Conservation (phyloP, 164 flowering plant genomes). For the Platanus orientalis region DNA sequence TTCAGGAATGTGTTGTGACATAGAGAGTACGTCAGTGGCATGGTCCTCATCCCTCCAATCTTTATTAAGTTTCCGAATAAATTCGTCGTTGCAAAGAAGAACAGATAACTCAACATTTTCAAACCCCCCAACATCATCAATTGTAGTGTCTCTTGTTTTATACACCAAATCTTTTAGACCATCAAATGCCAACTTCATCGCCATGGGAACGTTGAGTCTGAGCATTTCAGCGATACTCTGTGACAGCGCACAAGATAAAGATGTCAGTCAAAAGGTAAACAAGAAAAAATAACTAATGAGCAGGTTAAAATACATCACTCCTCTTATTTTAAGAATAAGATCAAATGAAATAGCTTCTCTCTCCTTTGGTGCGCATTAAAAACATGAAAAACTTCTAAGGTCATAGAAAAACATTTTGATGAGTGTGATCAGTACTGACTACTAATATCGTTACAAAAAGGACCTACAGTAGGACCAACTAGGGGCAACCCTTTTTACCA, state of each 20-base stretch:
- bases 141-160: slow-evolving; percentile 70
- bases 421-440: too few species aligned
- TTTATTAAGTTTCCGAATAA: slow-evolving; percentile 78
- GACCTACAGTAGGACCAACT: too few species aligned
- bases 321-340: neutral
- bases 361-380: neutral
- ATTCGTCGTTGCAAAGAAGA: slow-evolving; percentile 88
- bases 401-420: too few species aligned
- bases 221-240: slow-evolving; percentile 88
- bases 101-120: slow-evolving; percentile 79
- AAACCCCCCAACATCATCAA: slow-evolving; percentile 73
- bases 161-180: slow-evolving; percentile 60
- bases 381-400: neutral
- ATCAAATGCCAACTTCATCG: slow-evolving; percentile 86
- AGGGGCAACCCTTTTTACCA: too few species aligned
- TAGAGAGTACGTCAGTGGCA: slow-evolving; percentile 96
- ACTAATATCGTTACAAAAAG: too few species aligned
- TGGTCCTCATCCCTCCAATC: slow-evolving; percentile 97
- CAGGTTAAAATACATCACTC: neutral
- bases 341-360: neutral
- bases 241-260: slow-evolving; percentile 5
- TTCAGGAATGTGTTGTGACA: slow-evolving; percentile 88
- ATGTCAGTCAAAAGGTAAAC: slow-evolving; percentile 4
- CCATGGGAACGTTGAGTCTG: slow-evolving; percentile 81
- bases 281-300: slow-evolving; percentile 1